Base-by-base conservation (phyloP, 2,329 filamentous ascomycete species). In the Venturia carpophila region DNA sequence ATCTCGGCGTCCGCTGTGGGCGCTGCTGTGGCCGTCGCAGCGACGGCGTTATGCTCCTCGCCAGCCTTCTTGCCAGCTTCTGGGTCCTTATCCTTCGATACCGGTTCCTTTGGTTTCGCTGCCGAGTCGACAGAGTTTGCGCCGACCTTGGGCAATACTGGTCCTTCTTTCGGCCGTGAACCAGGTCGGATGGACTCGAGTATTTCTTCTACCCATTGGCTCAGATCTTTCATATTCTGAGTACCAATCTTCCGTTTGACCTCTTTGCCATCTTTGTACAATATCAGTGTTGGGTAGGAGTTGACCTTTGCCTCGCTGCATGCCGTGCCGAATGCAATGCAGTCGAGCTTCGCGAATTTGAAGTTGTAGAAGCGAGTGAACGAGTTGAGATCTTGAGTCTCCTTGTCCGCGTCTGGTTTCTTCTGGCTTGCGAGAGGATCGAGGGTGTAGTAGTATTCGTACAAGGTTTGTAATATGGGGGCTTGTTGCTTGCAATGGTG, bases 361-460 rank as follows among this genome's bases (percentile, higher is more conserved):
- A 96, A 93, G 76, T 93, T 86, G 77, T 97, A 97, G 75, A 87
- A 94, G 64, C 87, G 82, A 41, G 87, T 86, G 72, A 97, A 97
- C 5, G 83, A 83, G 72, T 87, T 87, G 52, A 85, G 74, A 0
- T 81, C 79, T 71, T 78, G 80, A 70, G 74, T 77, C 37, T 75
- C 73, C 0, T 81, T 79, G 70, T 77, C 80, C 71, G 74, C 77
- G 37, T 75, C 72, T 45, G 70, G 67, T 27, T 71, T 70, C 56
- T 78, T 79, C 11, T 79, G 76, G 27, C 15, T 37, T 15, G 61
- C n/a, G 76, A 61, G 80, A 77, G 63, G 79, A 76, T 67, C 80
- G 76, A 64, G 41, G 45, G 92, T 97, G 79, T 91, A 87, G 79
- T 97, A 99, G 76, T 87, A 97, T 78, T 99, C 94, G 81, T 97